These are phyloP conservation scores for Ploettnerulaceae sp. DNA, from an alignment of 2,329 filamentous ascomycete species.

Conservation along the genomic window DNA sequence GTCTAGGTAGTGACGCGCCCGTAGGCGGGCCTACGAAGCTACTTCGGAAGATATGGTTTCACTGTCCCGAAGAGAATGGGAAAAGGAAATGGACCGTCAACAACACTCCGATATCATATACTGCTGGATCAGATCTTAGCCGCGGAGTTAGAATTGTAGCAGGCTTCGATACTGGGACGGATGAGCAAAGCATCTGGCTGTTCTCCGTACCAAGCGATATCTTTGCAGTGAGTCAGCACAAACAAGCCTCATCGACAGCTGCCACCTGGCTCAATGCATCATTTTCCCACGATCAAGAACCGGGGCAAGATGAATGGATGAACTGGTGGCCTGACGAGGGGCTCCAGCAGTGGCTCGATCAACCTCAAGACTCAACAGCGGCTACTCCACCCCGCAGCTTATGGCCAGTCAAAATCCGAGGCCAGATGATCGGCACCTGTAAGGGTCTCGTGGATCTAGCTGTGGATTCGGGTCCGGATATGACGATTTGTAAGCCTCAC, in stretches of 20 bases:
- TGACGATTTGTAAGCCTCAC: no score
- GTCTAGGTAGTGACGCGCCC: constrained; percentile 57
- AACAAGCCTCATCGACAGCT: constrained; percentile 7
- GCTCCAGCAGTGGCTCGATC: constrained; percentile 34
- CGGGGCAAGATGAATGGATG: constrained; percentile 30
- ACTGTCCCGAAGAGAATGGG: constrained; percentile 17
- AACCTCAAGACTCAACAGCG: constrained; percentile 24
- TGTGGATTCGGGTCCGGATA: constrained; percentile 40
- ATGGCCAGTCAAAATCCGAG: constrained; percentile 48
- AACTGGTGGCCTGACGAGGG: constrained; percentile 39
- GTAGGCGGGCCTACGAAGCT: constrained; percentile 51
- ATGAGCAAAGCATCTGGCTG: constrained; percentile 47
- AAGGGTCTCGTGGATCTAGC: constrained; percentile 46
- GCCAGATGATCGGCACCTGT: constrained; percentile 44
- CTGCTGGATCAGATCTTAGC: constrained; percentile 49
- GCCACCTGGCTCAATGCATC: constrained; percentile 12
- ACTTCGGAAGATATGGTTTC: constrained; percentile 53
- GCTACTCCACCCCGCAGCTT: constrained; percentile 25
- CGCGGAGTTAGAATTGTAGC: constrained; percentile 56
- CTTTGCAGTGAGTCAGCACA: constrained; percentile 38
- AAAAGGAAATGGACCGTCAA: constrained; percentile 3
- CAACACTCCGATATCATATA: constrained; percentile 47
- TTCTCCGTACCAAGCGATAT: constrained; percentile 58
- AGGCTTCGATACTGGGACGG: constrained; percentile 43
- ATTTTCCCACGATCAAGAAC: constrained; percentile 14